phyloP scores from a whole-genome alignment of 139 green algal species.

The Tetraselmis striata region DNA sequence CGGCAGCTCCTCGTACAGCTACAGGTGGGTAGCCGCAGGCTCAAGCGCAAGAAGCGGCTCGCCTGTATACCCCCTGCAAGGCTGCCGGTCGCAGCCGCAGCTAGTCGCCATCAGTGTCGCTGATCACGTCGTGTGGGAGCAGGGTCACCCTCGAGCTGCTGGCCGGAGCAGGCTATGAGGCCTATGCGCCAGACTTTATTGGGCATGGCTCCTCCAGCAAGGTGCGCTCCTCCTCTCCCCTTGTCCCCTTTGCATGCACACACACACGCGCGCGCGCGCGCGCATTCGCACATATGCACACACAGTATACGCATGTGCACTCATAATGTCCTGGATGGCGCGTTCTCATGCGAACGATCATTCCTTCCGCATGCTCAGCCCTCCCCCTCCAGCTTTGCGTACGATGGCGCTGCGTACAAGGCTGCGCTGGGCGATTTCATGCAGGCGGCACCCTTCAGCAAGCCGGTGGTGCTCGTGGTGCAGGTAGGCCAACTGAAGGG shows the following conservation, averaged over 20 bases:
- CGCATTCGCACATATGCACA: constrained; percentile 30
- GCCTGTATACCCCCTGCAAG: not conserved
- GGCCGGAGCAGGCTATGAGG: constrained; percentile 43
- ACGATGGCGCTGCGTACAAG: not conserved
- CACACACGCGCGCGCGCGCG: not conserved
- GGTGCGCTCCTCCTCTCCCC: not conserved
- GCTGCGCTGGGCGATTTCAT: not conserved
- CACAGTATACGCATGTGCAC: constrained; percentile 39
- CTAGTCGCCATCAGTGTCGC: not conserved
- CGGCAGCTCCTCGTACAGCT: constrained; percentile 51
- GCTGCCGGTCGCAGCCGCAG: too few relatives aligned
- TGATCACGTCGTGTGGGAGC: not conserved
- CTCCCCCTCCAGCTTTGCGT: not conserved
- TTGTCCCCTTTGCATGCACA: too few relatives aligned
- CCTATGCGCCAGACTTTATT: constrained; percentile 56
- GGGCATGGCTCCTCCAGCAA: constrained; percentile 63
- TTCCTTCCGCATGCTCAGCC: not conserved
- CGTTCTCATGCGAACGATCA: not conserved
- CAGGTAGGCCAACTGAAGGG: not conserved
- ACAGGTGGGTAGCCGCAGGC: constrained; percentile 24
- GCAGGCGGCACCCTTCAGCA: not conserved
- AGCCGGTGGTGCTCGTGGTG: constrained; percentile 3
- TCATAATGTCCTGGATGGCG: constrained; percentile 9
- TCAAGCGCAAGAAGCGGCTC: not conserved
- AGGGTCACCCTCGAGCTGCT: constrained; percentile 53